Base-by-base conservation (phyloP, 83 land plant species). In the Diphasiastrum complanatum region DNA sequence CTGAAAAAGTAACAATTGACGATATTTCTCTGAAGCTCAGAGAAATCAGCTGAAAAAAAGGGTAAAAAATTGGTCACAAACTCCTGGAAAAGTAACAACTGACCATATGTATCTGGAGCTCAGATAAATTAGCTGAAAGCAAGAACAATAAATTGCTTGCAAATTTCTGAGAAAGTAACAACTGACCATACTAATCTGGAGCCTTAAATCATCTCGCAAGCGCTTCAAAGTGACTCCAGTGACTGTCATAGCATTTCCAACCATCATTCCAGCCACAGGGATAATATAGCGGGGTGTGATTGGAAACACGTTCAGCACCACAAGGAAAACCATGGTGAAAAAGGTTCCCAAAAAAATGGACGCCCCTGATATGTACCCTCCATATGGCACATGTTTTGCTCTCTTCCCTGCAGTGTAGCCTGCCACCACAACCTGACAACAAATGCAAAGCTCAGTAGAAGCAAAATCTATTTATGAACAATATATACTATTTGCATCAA, bases 141-240 rank as follows among this genome's bases (percentile, higher is more conserved):
- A 19, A 10, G 19, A 3, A 19, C 19, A 19, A 3, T 47, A 47
- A 19, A 47, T 47, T 19, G 19, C 19, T 47, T 19, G 19, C 19
- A 19, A 47, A 50, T 12, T 6, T 50, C 19, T 20, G 19, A 14
- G 19, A 49, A 6, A 20, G 22, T 5, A 49, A 8, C 20, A 49
- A 49, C 8, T 49, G 19, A 65, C 67, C 72, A 64, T 11, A 12
- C 53, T 54, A 72, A 51, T 57, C 29, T 71, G 74, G 28, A 56
- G 14, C 30, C 61, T 70, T 33, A 71, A 31, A 34, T 71, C 70
- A 25, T 71, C 74, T 16, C 74, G 31, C 61, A 64, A 38, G 18
- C 71, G 23, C 58, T 71, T 71, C 72, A 71, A 23, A 25, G 74
- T 64, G 50, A 71, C 74, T 41, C 74, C 74, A 28, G 73, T 65